Conservation (phyloP, 139 green algal species). For the Chlamydomonas incerta region DNA sequence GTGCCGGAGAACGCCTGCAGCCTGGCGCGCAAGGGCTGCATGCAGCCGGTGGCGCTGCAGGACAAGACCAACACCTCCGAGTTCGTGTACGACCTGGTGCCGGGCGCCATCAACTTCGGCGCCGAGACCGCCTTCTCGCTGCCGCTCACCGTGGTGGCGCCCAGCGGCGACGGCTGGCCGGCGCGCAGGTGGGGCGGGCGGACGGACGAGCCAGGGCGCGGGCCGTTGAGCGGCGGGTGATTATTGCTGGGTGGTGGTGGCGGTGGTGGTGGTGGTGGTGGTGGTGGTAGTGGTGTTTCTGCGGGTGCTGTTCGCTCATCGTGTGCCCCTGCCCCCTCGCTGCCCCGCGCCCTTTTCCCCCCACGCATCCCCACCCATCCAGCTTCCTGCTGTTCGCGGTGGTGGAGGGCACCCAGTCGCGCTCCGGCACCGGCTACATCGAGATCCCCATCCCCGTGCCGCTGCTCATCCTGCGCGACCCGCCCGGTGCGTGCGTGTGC, state of each 20-base stretch:
- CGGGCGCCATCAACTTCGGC: neutral
- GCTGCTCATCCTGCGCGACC: constrained; percentile 7
- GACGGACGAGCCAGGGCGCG: too few species aligned
- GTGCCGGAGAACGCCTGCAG: neutral
- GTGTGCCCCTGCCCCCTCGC: too few species aligned
- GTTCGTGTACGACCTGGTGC: neutral
- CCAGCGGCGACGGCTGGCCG: neutral
- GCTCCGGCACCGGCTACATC: neutral
- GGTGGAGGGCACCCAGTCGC: neutral
- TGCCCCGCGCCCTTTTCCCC: too few species aligned
- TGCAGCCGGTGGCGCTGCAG: neutral
- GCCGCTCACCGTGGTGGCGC: neutral
- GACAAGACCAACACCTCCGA: neutral
- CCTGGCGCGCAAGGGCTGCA: neutral
- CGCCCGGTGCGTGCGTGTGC: neutral
- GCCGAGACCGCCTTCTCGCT: neutral
- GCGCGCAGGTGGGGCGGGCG: neutral
- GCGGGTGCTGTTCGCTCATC: too few species aligned
- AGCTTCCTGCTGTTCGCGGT: neutral
- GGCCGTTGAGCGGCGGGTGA: too few species aligned
- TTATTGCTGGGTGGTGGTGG: too few species aligned
- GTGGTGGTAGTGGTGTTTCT: too few species aligned
- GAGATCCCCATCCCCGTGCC: constrained; percentile 4
- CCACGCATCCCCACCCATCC: neutral
- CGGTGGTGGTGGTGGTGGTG: too few species aligned